Conservation (phyloP, 2,329 filamentous ascomycete species). For the Xylaria sp. region DNA sequence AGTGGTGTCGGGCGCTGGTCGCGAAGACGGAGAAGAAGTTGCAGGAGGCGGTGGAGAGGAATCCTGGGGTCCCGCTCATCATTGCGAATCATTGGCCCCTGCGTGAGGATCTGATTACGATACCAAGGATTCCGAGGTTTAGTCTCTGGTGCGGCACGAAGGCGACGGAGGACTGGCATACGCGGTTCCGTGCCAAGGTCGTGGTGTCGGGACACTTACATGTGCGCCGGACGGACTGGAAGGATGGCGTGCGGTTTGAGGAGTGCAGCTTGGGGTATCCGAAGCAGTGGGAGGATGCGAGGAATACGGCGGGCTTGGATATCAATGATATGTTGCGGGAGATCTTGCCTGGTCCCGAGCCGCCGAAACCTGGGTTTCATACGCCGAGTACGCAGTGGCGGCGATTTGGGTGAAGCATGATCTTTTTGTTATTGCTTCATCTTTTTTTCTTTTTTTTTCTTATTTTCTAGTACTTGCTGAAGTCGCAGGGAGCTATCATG, state of each 20-base stretch:
- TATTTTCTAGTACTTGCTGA: too few relatives aligned
- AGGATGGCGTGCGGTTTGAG: conserved; percentile 35
- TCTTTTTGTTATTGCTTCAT: neutral
- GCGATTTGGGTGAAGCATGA: conserved; percentile 22
- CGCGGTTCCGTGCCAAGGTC: conserved; percentile 32
- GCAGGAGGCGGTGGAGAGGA: conserved; percentile 20
- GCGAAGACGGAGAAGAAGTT: conserved; percentile 28
- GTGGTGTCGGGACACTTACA: conserved; percentile 36
- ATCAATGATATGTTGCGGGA: conserved; percentile 35
- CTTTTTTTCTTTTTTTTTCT: neutral
- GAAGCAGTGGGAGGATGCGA: conserved; percentile 34
- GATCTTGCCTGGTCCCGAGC: conserved; percentile 31
- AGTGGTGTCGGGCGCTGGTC: conserved; percentile 33
- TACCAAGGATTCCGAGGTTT: conserved; percentile 35
- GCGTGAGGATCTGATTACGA: conserved; percentile 33
- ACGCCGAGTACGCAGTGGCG: conserved; percentile 23
- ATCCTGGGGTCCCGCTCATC: conserved; percentile 27
- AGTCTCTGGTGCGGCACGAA: conserved; percentile 37
- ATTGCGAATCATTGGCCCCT: conserved; percentile 38
- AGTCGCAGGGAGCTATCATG: too few relatives aligned
- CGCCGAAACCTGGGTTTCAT: conserved; percentile 21
- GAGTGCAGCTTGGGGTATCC: conserved; percentile 37
- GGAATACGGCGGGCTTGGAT: conserved; percentile 25
- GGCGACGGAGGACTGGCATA: conserved; percentile 35
- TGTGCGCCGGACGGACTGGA: conserved; percentile 37